Base-by-base conservation (phyloP, 2,329 filamentous ascomycete genomes). In the Didymella pomorum region DNA sequence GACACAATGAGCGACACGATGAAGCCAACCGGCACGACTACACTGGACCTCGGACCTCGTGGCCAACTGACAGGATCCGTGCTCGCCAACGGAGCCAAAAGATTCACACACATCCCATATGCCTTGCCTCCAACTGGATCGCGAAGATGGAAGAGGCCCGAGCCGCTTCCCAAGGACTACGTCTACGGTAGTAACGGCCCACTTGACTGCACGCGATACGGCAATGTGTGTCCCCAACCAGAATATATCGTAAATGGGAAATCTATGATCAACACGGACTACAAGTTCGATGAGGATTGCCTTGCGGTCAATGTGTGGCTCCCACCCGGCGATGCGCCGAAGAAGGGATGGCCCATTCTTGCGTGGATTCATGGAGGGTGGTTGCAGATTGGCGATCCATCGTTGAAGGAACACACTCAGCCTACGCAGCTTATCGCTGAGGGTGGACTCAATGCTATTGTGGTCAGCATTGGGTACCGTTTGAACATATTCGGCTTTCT, bases 401-500 rank as follows among this genome's bases (percentile, higher is more conserved):
- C 54, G 5, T 37, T 57, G 12, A 57, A 41, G 9, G 50, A 54
- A 20, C 39, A 51, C 11, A 42, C 51, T 5, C 50, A 59, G 25
- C 51, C 56, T 11, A 59, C 56, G 18, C 50, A 59, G 44, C 46
- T 59, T 25, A 29, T 59, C 21, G 37, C 56, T 29, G 51, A 54
- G 26, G 56, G 51, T 2, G 52, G 56, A 1, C 41, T 59, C 1
- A 25, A 56, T 31, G 56, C 56, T 10, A 56, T 56, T n/a, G 52
- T 60, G 5, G 16, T 60, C 5, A 55, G 51, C 18, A 56, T 60
- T 21, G 52, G 52, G 9, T 60, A 60, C 28, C 57, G 57, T 25
- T 21, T 60, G 21, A 60, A 60, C 18, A 56, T 60, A 20, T 52
- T 60, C 21, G 57, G 57, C 4, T 60, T 60, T 18, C 57, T 56